Evolutionary conservation across 2,329 filamentous ascomycete species (phyloP), one percentile per base, ranked within the genome.

Genomic region (Aspergillus flavus): DNA sequence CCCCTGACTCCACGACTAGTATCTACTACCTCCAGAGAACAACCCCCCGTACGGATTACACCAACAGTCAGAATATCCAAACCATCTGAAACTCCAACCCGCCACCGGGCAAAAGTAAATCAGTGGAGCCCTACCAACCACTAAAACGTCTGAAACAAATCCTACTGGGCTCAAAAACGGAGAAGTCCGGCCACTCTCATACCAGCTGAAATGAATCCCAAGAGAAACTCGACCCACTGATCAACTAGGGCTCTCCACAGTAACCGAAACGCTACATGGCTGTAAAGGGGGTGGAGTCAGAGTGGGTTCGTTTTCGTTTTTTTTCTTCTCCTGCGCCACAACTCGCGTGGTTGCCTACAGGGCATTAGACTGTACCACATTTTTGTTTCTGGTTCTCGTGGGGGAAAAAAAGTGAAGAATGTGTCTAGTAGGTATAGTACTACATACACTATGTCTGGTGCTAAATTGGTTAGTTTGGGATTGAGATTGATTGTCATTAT

Each of bases 331-430:
- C 45, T 50, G 46, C 43, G 50, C 50, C 50, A 36, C 28, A 23
- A 23, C 32, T 55, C 52, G 52, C 32, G 52, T 39, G 52, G 52
- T 55, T 55, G 52, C 52, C 52, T 55, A 55, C 28, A 54, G 50
- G 50, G 26, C 12, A 14, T 21, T 21, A 36, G 30, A 10, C 23
- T 26, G 23, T 26, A 48, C 23, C 45, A 30, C 14, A 9, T 50
- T 50, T 50, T 19, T 41, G 39, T 41, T 41, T 41, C 16, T 41
- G 39, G 39, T 41, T 41, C 39, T 41, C 16, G 39, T 41, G 39
- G 39, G 36, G 23, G 10, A 28, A 28, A 28, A 26, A 12, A 28
- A 48, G 45, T 6, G 21, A 14, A 48, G 11, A 23, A 48, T 48
- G 21, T 48, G 23, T 48, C 45, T 26, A 11, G 10, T 28, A 28